Conservation (phyloP, 1,139 yeast species). For the Chernovozyma sophiae-reginae region DNA sequence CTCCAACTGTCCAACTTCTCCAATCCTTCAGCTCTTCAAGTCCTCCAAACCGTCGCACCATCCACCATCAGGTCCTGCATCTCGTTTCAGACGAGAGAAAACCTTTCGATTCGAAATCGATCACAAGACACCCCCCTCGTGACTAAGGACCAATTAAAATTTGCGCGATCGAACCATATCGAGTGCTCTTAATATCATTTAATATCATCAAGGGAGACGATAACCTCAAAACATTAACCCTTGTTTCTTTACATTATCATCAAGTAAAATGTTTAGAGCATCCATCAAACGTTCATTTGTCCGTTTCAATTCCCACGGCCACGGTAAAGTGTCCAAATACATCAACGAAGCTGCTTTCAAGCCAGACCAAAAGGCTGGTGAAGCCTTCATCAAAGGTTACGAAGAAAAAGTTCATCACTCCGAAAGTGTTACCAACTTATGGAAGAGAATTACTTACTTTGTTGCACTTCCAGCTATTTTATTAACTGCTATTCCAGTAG, state of each 20-base stretch:
- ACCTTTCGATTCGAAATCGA: background rate
- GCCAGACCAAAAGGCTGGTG: constrained; percentile 38
- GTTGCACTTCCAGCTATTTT: constrained; percentile 81
- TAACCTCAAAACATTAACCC: background rate
- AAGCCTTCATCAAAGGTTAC: constrained; percentile 36
- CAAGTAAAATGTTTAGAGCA: constrained; percentile 30
- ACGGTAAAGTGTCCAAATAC: constrained; percentile 36
- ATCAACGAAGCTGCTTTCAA: constrained; percentile 41
- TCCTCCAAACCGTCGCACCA: background rate
- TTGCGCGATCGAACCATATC: constrained; percentile 5
- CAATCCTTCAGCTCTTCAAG: background rate
- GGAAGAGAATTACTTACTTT: constrained; percentile 80
- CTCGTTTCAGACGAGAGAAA: background rate
- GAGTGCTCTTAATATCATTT: background rate
- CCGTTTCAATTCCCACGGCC: constrained; percentile 42
- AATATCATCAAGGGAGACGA: constrained; percentile 8
- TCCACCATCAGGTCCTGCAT: background rate
- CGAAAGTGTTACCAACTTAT: constrained; percentile 63
- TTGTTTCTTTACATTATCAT: background rate
- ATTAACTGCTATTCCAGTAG: constrained; percentile 75
- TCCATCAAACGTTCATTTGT: constrained; percentile 37
- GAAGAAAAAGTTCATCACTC: constrained; percentile 78
- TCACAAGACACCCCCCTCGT: constrained; percentile 1
- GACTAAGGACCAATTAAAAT: constrained; percentile 4
- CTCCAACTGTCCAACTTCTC: background rate